Evolutionary conservation across 495 filamentous ascomycete genomes (phyloP).

Genomic region (Aspergillus coremiiformis): DNA sequence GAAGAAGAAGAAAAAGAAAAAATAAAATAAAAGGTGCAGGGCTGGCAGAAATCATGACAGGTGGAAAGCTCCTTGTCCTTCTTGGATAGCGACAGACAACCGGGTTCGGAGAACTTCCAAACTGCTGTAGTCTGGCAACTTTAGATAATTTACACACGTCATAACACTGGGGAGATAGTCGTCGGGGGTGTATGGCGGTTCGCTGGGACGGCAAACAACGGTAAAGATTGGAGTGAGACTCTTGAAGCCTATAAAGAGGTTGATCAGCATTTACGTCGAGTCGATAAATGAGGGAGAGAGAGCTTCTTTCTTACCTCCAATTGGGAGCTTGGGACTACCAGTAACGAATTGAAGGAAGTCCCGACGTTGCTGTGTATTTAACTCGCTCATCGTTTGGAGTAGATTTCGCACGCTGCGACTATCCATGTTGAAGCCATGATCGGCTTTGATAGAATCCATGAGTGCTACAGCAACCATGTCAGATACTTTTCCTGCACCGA

Average conservation of each 20-base stretch:
- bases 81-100: constrained; percentile 78
- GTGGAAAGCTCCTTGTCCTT: constrained; percentile 99
- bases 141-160: constrained; percentile 99
- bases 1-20: too few relatives aligned
- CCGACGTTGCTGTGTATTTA: constrained; percentile 65
- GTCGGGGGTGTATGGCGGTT: constrained; percentile 88
- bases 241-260: constrained; percentile 70
- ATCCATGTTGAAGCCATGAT: constrained; percentile 99
- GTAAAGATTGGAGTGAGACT: constrained; percentile 96
- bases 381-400: constrained; percentile 90
- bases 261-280: constrained; percentile 14
- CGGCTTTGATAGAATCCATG: constrained; percentile 98
- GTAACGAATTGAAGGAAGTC: constrained; percentile 98
- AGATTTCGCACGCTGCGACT: constrained; percentile 94
- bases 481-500: neutral
- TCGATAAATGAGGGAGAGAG: constrained; percentile 5
- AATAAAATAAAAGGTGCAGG: too few relatives aligned
- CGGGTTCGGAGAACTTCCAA: constrained; percentile 67
- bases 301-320: constrained; percentile 64
- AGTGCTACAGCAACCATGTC: constrained; percentile 52
- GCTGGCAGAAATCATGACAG: constrained; percentile 53
- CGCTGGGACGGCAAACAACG: constrained; percentile 96
- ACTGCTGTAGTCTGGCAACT: constrained; percentile 89
- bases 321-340: constrained; percentile 96
- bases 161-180: constrained; percentile 98